phyloP scores from a whole-genome alignment of 306 rosid species.

The Trifolium fragiferum region DNA sequence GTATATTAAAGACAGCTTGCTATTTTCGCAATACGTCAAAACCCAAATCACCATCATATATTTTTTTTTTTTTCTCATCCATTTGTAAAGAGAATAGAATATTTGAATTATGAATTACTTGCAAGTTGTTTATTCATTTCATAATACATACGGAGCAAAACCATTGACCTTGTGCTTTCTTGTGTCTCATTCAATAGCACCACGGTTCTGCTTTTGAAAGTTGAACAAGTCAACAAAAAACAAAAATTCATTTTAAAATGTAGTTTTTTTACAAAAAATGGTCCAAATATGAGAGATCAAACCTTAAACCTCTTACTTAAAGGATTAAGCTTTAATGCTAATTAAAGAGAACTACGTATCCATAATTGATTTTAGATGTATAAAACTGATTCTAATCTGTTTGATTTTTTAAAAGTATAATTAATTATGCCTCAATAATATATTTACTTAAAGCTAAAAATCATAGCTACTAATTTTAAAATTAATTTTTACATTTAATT shows the following conservation, averaged over 20 bases:
- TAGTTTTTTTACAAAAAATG: too few species aligned
- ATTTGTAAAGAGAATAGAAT: background rate
- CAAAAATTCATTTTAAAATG: too few species aligned
- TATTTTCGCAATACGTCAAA: conserved; percentile 2
- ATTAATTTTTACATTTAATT: too few species aligned
- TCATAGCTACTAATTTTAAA: too few species aligned
- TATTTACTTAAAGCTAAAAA: too few species aligned
- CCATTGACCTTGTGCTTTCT: conserved; percentile 16
- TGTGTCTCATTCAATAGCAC: background rate
- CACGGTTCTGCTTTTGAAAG: background rate
- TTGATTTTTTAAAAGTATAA: too few species aligned
- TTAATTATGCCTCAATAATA: too few species aligned
- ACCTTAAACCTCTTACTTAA: too few species aligned
- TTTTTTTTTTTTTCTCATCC: background rate
- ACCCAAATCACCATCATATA: background rate
- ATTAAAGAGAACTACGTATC: background rate
- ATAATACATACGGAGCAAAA: background rate
- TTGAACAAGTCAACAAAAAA: conserved; percentile 40
- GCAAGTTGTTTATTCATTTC: background rate
- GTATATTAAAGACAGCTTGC: background rate
- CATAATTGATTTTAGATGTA: too few species aligned
- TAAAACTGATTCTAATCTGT: too few species aligned
- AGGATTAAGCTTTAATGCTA: too few species aligned
- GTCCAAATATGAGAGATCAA: background rate
- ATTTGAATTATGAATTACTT: too few species aligned